phyloP scores from a whole-genome alignment of 192 early-diverging fungal genomes.

The Coemansia sp. region DNA sequence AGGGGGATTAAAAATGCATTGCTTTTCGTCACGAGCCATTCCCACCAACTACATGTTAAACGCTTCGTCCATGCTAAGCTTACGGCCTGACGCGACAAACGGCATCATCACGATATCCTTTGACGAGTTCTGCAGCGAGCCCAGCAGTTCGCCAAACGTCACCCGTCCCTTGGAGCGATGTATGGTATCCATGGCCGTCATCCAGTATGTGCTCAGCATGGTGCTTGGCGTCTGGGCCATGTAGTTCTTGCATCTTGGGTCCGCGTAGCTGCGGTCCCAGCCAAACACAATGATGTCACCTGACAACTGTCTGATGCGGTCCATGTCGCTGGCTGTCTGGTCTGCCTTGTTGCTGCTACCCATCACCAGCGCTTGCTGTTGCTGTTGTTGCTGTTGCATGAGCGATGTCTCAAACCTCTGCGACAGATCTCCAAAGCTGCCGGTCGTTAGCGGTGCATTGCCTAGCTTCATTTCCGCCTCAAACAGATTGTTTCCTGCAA shows the following conservation, averaged over 20 bases:
- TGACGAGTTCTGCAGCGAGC: constrained; percentile 29
- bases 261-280: constrained; percentile 67
- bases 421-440: constrained; percentile 43
- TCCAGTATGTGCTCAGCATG: constrained; percentile 67
- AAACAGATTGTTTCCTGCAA: constrained; percentile 46
- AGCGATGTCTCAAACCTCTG: constrained; percentile 33
- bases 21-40: too few relatives aligned
- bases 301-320: constrained; percentile 32
- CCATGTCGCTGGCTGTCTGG: constrained; percentile 16
- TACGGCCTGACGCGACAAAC: constrained; percentile 52
- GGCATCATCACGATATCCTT: constrained; percentile 50
- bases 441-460: constrained; percentile 8
- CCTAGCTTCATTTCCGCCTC: constrained; percentile 24
- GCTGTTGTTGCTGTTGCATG: constrained; percentile 33
- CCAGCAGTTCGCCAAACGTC: constrained; percentile 59
- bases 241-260: constrained; percentile 69
- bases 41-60: constrained; percentile 11
- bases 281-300: constrained; percentile 62
- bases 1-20: too few relatives aligned
- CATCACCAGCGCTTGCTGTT: constrained; percentile 7
- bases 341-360: background rate
- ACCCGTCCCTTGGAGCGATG: constrained; percentile 32
- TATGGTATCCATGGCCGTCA: constrained; percentile 61
- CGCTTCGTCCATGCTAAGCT: constrained; percentile 51
- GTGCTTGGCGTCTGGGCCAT: constrained; percentile 66